phyloP scores from a whole-genome alignment of 2,329 filamentous ascomycete genomes.

The Keithomyces neogunnii region DNA sequence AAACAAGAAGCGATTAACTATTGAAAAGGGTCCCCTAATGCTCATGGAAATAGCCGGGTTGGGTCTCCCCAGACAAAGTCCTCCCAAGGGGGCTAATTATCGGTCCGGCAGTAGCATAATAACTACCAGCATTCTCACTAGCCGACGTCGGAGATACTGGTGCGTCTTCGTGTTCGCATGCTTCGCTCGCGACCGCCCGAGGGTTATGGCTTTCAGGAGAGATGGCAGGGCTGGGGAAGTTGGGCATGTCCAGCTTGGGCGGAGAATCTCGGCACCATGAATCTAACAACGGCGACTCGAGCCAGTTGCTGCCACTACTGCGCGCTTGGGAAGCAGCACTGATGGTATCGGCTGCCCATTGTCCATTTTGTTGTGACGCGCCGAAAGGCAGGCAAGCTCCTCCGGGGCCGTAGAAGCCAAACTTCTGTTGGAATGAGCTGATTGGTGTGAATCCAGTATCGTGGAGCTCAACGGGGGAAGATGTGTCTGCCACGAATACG shows the following conservation, averaged over 20 bases:
- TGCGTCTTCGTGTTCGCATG: not conserved
- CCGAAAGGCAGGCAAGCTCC: not conserved
- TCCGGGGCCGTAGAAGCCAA: not conserved
- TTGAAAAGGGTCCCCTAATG: not conserved
- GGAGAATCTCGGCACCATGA: not conserved
- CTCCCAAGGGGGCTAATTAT: not conserved
- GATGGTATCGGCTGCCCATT: not conserved
- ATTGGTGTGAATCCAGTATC: slow-evolving; percentile 20
- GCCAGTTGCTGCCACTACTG: not conserved
- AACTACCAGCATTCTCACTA: not conserved
- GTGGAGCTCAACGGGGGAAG: slow-evolving; percentile 34
- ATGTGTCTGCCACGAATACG: slow-evolving; percentile 28
- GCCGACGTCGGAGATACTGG: not conserved
- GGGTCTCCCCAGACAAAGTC: not conserved
- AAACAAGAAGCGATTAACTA: not conserved
- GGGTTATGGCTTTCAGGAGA: not conserved
- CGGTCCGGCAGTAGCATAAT: not conserved
- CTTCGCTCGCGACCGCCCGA: not conserved
- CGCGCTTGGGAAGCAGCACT: not conserved
- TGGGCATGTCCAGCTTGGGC: not conserved
- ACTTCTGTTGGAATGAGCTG: not conserved
- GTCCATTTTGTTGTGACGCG: not conserved
- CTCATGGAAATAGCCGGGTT: not conserved
- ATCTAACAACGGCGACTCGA: slow-evolving; percentile 7
- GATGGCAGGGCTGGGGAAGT: too few species aligned